Percentiles rank a stretch among this genome's conserved stretches.
Conservation (phyloP, 441 rosid genomes). For the Eruca vesicaria region DNA sequence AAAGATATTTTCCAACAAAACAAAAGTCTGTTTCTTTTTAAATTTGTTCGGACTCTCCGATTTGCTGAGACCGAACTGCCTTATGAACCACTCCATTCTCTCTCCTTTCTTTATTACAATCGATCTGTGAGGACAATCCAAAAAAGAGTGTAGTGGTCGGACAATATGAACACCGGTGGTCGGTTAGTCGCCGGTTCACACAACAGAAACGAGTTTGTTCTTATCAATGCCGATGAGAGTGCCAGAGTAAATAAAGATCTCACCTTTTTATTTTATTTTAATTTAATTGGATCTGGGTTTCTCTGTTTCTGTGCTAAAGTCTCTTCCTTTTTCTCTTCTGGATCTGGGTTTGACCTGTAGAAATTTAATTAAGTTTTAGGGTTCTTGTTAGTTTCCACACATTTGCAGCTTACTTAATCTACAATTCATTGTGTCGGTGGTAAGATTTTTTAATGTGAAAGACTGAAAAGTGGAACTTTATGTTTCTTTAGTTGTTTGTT, state of each 20-base stretch:
- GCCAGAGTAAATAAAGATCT: slow-evolving; percentile 54
- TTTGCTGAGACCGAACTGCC: slow-evolving; percentile 10
- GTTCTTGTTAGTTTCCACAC: slow-evolving; percentile 2
- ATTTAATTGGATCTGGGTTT: slow-evolving; percentile 23
- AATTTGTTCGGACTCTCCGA: background rate
- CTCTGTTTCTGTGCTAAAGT: slow-evolving; percentile 24
- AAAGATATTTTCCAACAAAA: background rate
- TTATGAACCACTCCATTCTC: background rate
- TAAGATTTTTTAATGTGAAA: background rate
- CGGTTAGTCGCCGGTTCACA: slow-evolving; percentile 97
- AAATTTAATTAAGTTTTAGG: slow-evolving; percentile 24
- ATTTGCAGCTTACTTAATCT: background rate
- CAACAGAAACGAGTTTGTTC: slow-evolving; percentile 90
- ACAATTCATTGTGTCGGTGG: slow-evolving; percentile 35
- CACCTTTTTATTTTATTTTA: background rate
- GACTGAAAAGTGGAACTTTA: no score
- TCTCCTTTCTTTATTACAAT: background rate
- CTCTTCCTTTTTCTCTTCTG: slow-evolving; percentile 16
- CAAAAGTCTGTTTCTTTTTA: background rate
- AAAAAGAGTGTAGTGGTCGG: slow-evolving; percentile 1
- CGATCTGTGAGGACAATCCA: slow-evolving; percentile 21
- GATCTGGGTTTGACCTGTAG: slow-evolving; percentile 23
- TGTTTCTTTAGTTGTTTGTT: no score
- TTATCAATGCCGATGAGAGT: slow-evolving; percentile 89
- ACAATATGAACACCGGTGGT: slow-evolving; percentile 71